A percentile compares a stretch with the other conserved stretches of the same genome.
Conservation (phyloP, 177 flowering plant species). For the Vitis hybrid region DNA sequence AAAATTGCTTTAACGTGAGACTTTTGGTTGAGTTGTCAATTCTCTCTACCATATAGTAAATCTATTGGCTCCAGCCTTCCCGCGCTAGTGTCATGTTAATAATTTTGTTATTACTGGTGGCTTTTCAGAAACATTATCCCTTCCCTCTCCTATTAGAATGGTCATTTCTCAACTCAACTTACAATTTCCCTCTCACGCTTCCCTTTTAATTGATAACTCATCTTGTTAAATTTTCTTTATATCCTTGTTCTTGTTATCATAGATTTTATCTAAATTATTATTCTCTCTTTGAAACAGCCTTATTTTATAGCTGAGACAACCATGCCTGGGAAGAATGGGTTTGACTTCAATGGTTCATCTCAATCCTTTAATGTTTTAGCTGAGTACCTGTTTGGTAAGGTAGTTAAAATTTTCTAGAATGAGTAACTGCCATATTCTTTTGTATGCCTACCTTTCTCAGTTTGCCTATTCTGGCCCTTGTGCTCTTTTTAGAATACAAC, state of each 20-base stretch:
- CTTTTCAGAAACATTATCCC: no score
- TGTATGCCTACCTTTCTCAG: neutral
- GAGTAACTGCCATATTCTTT: neutral
- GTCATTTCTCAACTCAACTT: no score
- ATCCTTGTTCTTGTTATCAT: neutral
- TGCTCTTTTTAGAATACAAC: constrained; percentile 48
- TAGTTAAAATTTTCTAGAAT: constrained; percentile 25
- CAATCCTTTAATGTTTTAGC: constrained; percentile 87
- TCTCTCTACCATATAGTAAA: no score
- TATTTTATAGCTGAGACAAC: constrained; percentile 81
- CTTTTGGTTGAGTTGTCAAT: no score
- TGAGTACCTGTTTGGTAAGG: constrained; percentile 95
- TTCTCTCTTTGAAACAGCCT: constrained; percentile 48
- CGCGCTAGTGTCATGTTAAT: no score
- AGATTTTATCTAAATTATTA: neutral
- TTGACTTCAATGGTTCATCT: constrained; percentile 82
- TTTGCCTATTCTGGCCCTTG: constrained; percentile 7
- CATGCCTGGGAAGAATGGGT: constrained; percentile 86
- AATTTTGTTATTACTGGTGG: no score
- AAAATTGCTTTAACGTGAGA: no score
- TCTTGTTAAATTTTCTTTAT: neutral
- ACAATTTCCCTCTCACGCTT: no score
- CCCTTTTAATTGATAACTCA: neutral
- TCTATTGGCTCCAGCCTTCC: no score
- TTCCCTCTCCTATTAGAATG: no score